These are phyloP conservation scores for Suhomyces pyralidae DNA, from an alignment of 805 yeast species.

Conservation along the genomic window DNA sequence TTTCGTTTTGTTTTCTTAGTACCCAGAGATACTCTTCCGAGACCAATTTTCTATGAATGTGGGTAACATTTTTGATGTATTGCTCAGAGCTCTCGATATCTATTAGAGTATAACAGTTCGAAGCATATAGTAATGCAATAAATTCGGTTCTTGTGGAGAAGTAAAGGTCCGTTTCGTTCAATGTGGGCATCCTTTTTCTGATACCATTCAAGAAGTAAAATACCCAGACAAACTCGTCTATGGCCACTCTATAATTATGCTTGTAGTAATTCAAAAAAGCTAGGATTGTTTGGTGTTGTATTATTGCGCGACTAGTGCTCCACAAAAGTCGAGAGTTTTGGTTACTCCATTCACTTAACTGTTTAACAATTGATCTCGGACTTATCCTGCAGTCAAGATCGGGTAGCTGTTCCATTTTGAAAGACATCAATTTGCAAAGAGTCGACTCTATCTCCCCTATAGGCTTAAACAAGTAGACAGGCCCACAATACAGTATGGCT, in stretches of 20 bases:
- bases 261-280: slow-evolving; percentile 17
- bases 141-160: neutral
- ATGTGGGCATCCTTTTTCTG: neutral
- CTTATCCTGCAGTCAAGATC: slow-evolving; percentile 15
- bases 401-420: slow-evolving; percentile 10
- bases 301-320: slow-evolving; percentile 5
- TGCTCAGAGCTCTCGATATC: neutral
- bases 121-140: slow-evolving; percentile 1
- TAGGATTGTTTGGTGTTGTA: slow-evolving; percentile 16
- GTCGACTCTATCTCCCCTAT: slow-evolving; percentile 4
- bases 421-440: slow-evolving; percentile 6
- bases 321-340: neutral
- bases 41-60: neutral
- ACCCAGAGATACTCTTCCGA: neutral
- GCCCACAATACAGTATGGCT: slow-evolving; percentile 13
- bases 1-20: neutral
- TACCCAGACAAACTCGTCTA: slow-evolving; percentile 17
- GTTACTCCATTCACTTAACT: slow-evolving; percentile 7
- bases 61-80: neutral
- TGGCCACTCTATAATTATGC: slow-evolving; percentile 15
- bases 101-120: neutral
- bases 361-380: slow-evolving; percentile 9
- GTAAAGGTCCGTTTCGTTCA: neutral
- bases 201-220: slow-evolving; percentile 11
- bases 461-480: slow-evolving; percentile 13